A percentile compares a stretch with the other conserved stretches of the same genome.
phyloP scores from a whole-genome alignment of 2,329 filamentous ascomycete species.

The Fusarium continuum region DNA sequence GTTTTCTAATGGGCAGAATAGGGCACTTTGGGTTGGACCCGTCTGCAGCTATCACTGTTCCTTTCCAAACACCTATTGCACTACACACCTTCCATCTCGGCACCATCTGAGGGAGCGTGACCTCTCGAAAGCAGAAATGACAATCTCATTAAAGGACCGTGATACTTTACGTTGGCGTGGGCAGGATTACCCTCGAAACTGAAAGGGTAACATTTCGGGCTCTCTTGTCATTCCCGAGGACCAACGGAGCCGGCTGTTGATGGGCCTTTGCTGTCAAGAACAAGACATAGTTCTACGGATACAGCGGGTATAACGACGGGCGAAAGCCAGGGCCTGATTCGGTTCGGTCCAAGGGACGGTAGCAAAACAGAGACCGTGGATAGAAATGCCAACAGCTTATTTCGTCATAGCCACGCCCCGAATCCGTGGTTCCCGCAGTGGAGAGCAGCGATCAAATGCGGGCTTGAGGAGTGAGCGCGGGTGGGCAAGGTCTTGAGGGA shows the following conservation, averaged over 20 bases:
- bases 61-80: no score
- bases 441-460: conserved; percentile 13
- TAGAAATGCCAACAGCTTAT: conserved; percentile 16
- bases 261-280: background rate
- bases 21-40: background rate
- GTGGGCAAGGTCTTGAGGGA: background rate
- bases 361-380: conserved; percentile 11
- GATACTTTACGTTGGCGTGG: background rate
- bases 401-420: conserved; percentile 33
- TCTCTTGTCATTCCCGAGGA: conserved; percentile 39
- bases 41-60: no score
- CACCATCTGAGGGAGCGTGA: background rate
- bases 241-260: conserved; percentile 37
- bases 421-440: conserved; percentile 36
- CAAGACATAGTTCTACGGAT: background rate
- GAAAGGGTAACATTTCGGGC: background rate
- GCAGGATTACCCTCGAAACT: conserved; percentile 1
- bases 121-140: background rate
- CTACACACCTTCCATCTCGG: background rate
- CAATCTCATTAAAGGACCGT: background rate
- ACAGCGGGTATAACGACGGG: conserved; percentile 9
- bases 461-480: background rate
- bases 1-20: background rate
- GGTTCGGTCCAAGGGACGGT: conserved; percentile 45
- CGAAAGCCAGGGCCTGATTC: conserved; percentile 29